Base-by-base conservation (phyloP, 2,329 filamentous ascomycete species). In the Oidium heveae region DNA sequence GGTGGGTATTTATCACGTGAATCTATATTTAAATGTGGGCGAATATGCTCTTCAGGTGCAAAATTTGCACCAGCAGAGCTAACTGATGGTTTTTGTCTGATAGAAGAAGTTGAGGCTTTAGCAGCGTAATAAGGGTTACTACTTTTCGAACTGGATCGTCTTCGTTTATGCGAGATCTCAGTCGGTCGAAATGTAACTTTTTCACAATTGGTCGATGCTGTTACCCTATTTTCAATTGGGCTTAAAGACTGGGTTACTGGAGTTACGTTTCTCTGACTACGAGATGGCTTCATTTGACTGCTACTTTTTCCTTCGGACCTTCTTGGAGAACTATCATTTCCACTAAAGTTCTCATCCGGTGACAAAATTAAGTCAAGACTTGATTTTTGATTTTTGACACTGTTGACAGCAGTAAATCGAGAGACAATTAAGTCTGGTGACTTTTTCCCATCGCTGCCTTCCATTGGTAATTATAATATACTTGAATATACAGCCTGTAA, bases 91-190 rank as follows among this genome's bases (percentile, higher is more conserved):
- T 61, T 63, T 52, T 63, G 58, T 46, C 69, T 63, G 61, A 68
- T 61, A 57, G 64, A 61, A n/a, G 46, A 16, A 36, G 62, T 63
- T 52, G 64, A 62, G 53, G 60, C 57, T 36, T 61, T 66, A 55
- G 67, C 63, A 53, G 60, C 66, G 56, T 66, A 65, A 56, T 67
- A 68, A n/a, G 63, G 63, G 57, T 60, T 63, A 58, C 64, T 61
- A 54, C 63, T 66, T 15, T 63, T 60, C 36, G 63, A 62, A 24
- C 58, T 61, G 7, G 84, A 86, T 57, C 84, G 76, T 66, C 86
- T 89, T 62, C 79, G 76, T 67, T 81, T 82, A 61, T 77, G 73
- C 18, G 73, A 68, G 16, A 62, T 64, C 37, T 79, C 64, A 36
- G 55, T 39, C 20, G 59, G 54, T 43, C 60, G 63, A 43, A 60